Conservation (phyloP, 345 rosid species). For the Raphanus raphanistrum region DNA sequence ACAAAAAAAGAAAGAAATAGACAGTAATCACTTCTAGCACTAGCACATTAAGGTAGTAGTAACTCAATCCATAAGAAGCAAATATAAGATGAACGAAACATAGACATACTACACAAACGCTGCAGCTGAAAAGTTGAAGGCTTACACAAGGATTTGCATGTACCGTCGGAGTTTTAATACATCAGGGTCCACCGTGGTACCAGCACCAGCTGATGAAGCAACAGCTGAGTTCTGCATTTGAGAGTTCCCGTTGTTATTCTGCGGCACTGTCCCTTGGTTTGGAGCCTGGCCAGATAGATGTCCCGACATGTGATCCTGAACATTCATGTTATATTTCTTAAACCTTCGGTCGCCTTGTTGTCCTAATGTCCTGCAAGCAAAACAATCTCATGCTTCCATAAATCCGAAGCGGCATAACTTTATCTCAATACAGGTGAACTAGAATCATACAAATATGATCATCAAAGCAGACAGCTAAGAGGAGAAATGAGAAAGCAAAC, state of each 20-base stretch:
- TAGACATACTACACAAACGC: neutral
- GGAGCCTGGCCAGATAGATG: conserved; percentile 60
- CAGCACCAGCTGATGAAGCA: conserved; percentile 24
- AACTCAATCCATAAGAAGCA: no score
- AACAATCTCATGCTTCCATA: neutral
- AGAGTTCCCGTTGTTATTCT: conserved; percentile 58
- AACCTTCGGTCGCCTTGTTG: conserved; percentile 37
- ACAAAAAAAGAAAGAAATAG: no score
- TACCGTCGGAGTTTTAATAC: conserved; percentile 46
- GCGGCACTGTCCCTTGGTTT: conserved; percentile 56
- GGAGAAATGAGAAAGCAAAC: no score
- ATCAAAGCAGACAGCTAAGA: neutral
- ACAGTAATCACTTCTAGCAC: no score
- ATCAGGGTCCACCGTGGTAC: conserved; percentile 54
- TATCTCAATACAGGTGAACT: neutral
- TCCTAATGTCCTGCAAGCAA: conserved; percentile 25
- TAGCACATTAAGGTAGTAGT: no score
- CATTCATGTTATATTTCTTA: conserved; percentile 48
- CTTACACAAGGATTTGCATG: conserved; percentile 65
- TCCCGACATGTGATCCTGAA: conserved; percentile 55
- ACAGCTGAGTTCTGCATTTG: conserved; percentile 60
- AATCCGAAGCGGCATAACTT: neutral
- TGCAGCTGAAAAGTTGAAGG: conserved; percentile 8
- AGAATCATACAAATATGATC: conserved; percentile 13
- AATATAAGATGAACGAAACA: neutral